A percentile compares a stretch with the other conserved stretches of the same genome.
These are phyloP conservation scores for Trichomonas vaginalis DNA, from an alignment of 208 protist genomes.

Conservation along the genomic window DNA sequence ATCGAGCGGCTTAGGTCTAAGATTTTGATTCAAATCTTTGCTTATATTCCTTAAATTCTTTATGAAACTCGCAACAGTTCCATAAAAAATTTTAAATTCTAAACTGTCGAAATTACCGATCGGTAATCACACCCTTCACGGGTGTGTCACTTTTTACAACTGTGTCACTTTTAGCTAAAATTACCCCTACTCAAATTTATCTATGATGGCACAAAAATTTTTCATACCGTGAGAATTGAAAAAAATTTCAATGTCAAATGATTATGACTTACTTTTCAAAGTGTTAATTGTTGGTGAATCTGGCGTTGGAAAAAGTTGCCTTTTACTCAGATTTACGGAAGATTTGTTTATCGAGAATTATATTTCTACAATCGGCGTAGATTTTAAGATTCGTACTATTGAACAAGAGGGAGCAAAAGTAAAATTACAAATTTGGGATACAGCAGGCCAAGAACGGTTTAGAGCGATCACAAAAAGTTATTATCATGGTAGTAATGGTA, in stretches of 20 bases:
- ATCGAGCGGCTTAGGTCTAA: no score
- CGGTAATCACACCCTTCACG: no score
- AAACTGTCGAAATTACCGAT: no score
- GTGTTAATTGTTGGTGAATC: constrained; percentile 76
- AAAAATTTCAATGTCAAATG: background rate
- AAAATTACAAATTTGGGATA: constrained; percentile 43
- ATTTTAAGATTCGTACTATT: constrained; percentile 56
- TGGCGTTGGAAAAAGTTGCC: constrained; percentile 93
- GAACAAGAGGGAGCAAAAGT: constrained; percentile 28
- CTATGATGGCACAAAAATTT: no score
- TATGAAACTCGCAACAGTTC: no score
- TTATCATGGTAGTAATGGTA: constrained; percentile 43
- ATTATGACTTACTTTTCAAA: background rate
- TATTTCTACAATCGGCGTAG: constrained; percentile 93
- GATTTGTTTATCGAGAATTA: constrained; percentile 97
- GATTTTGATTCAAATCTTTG: no score
- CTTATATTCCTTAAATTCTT: no score
- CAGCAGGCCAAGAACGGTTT: constrained; percentile 51
- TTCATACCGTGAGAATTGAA: no score
- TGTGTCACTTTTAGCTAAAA: no score
- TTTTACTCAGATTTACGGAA: constrained; percentile 94
- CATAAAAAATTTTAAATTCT: no score
- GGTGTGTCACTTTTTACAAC: no score
- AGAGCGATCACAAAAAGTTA: constrained; percentile 46
- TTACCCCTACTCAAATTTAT: no score